A percentile compares a stretch with the other conserved stretches of the same genome.
Evolutionary conservation across 2,329 filamentous ascomycete genomes (phyloP).

Genomic region (Monascus ruber): DNA sequence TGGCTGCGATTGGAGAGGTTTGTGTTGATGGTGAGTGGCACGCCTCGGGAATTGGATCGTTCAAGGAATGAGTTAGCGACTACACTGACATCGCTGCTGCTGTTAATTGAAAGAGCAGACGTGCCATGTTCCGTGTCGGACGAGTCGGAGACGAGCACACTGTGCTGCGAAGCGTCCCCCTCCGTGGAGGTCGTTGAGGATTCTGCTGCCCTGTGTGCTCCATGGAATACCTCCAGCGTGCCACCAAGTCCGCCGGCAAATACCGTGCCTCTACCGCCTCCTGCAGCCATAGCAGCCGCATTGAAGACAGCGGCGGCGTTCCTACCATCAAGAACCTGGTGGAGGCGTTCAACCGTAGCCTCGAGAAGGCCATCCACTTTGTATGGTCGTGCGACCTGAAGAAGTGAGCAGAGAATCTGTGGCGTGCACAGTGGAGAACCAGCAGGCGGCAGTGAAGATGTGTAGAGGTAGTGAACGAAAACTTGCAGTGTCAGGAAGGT

Average conservation of each 20-base stretch:
- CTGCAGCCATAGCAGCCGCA: conserved; percentile 93
- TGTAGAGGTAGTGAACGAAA: conserved; percentile 87
- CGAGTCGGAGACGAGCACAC: conserved; percentile 24
- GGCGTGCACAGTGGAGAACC: conserved; percentile 76
- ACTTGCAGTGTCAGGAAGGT: conserved; percentile 82
- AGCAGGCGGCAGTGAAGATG: conserved; percentile 68
- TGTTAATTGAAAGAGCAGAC: conserved; percentile 14
- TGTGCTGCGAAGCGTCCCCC: conserved; percentile 7
- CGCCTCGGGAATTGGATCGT: conserved; percentile 15
- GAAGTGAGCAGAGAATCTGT: conserved; percentile 86
- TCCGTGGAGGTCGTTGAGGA: conserved; percentile 21
- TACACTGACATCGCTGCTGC: conserved; percentile 6
- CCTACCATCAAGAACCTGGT: conserved; percentile 77
- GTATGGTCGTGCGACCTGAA: conserved; percentile 89
- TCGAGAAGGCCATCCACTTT: conserved; percentile 86
- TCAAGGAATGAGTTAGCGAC: too few relatives aligned
- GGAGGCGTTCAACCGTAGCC: conserved; percentile 81
- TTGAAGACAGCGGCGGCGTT: conserved; percentile 98
- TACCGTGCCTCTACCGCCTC: conserved; percentile 74
- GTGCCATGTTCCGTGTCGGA: conserved; percentile 28
- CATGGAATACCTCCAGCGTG: conserved; percentile 32
- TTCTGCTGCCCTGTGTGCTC: conserved; percentile 10
- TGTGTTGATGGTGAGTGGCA: conserved; percentile 31
- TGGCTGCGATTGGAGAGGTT: conserved; percentile 17
- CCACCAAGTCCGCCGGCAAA: conserved; percentile 47